phyloP scores from a whole-genome alignment of 1,284 basidiomycete genomes.

The Cutaneotrichosporon spelunceum region DNA sequence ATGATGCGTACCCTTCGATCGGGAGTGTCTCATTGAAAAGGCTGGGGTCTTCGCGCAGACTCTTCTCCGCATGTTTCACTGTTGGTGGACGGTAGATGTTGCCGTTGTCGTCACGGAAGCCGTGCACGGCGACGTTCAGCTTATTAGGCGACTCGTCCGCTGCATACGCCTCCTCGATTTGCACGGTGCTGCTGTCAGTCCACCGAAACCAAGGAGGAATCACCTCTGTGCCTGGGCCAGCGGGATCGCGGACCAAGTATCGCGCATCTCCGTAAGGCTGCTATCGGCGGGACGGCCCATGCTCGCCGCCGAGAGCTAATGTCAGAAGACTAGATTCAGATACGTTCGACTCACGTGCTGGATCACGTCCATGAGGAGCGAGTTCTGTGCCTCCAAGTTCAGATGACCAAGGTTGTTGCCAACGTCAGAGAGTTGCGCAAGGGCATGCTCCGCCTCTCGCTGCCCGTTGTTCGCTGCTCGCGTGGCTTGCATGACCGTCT shows the following conservation, averaged over 20 bases:
- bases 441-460: constrained; percentile 39
- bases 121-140: constrained; percentile 87
- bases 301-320: constrained; percentile 37
- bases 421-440: constrained; percentile 39
- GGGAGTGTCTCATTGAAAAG: constrained; percentile 37
- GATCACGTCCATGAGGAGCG: constrained; percentile 45
- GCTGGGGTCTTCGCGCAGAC: constrained; percentile 32
- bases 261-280: constrained; percentile 24
- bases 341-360: constrained; percentile 26
- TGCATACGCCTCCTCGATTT: constrained; percentile 66
- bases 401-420: constrained; percentile 34
- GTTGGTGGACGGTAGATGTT: constrained; percentile 92
- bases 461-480: constrained; percentile 43
- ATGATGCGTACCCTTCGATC: constrained; percentile 44
- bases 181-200: constrained; percentile 23
- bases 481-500: constrained; percentile 46
- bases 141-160: constrained; percentile 75
- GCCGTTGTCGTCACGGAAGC: constrained; percentile 78
- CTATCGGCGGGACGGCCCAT: constrained; percentile 25
- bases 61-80: constrained; percentile 68
- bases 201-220: constrained; percentile 14
- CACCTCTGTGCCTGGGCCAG: constrained; percentile 33
- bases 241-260: constrained; percentile 41
- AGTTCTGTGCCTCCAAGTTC: constrained; percentile 39
- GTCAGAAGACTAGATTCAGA: background rate